Conservation (phyloP, 1,284 basidiomycete genomes). For the Albatrellus sp. region DNA sequence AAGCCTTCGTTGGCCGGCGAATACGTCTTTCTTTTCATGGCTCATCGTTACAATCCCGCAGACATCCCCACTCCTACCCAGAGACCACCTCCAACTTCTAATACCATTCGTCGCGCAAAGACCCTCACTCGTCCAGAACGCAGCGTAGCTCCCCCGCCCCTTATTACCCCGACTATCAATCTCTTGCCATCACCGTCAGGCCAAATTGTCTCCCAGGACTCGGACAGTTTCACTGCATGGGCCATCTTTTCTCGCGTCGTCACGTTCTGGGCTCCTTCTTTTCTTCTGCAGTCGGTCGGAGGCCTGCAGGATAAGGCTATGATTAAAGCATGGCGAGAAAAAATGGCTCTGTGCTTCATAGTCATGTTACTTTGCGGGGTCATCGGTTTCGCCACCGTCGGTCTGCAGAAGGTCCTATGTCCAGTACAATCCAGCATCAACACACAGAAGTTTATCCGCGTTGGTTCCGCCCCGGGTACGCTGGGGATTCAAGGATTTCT, state of each 20-base stretch:
- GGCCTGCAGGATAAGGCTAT: constrained; percentile 72
- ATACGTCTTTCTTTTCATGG: constrained; percentile 10
- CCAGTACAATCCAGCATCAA: constrained; percentile 48
- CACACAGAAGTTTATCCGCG: constrained; percentile 57
- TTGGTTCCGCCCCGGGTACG: constrained; percentile 44
- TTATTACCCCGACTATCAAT: constrained; percentile 67
- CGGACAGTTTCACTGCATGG: constrained; percentile 64
- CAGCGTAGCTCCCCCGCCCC: constrained; percentile 83
- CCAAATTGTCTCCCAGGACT: constrained; percentile 17
- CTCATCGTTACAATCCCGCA: constrained; percentile 29
- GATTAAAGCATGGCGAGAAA: constrained; percentile 96
- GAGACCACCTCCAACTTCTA: constrained; percentile 33
- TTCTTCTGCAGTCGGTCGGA: constrained; percentile 61
- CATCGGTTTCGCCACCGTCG: constrained; percentile 91
- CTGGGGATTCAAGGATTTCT: constrained; percentile 73
- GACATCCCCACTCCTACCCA: constrained; percentile 60
- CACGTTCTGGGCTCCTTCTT: constrained; percentile 87
- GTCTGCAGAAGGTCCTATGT: constrained; percentile 87
- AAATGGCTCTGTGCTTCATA: constrained; percentile 86
- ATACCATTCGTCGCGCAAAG: constrained; percentile 72
- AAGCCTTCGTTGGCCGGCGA: constrained; percentile 9
- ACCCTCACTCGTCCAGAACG: constrained; percentile 95
- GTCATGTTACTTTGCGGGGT: constrained; percentile 67
- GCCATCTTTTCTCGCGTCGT: constrained; percentile 66
- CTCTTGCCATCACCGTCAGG: constrained; percentile 25